These are phyloP conservation scores for Bjerkandera adusta DNA, from an alignment of 1,284 basidiomycete genomes.

Conservation along the genomic window DNA sequence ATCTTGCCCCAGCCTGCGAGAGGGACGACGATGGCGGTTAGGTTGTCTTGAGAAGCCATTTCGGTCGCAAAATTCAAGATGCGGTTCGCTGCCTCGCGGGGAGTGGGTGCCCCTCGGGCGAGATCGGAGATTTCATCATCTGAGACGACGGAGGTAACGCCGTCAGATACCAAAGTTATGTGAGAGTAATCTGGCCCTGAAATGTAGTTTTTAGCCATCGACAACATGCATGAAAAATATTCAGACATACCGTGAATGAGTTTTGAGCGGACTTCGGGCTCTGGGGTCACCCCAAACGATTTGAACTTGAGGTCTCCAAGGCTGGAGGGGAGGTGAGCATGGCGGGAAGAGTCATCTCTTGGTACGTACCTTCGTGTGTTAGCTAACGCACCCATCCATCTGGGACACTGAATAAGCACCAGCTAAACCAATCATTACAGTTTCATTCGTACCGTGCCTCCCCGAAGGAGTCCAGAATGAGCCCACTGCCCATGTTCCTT, in stretches of 20 bases:
- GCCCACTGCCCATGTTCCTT: conserved; percentile 85
- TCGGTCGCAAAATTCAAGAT: conserved; percentile 91
- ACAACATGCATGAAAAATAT: not conserved
- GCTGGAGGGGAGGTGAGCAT: conserved; percentile 36
- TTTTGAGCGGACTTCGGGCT: conserved; percentile 87
- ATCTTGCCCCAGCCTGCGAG: conserved; percentile 90
- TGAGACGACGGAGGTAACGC: conserved; percentile 86
- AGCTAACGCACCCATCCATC: conserved; percentile 95
- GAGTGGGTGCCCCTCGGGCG: conserved; percentile 69
- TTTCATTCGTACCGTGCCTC: conserved; percentile 68
- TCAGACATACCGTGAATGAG: conserved; percentile 64
- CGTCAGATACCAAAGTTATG: conserved; percentile 84
- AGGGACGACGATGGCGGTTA: conserved; percentile 90
- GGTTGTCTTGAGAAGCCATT: conserved; percentile 89
- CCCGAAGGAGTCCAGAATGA: conserved; percentile 94
- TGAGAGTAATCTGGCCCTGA: conserved; percentile 77
- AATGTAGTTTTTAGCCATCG: no score
- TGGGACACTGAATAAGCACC: conserved; percentile 29
- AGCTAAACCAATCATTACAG: not conserved
- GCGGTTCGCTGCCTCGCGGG: conserved; percentile 77
- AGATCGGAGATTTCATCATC: conserved; percentile 96
- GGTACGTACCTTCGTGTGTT: conserved; percentile 84
- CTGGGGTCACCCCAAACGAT: conserved; percentile 88
- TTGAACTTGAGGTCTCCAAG: conserved; percentile 93
- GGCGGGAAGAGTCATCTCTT: conserved; percentile 3